These are phyloP conservation scores for Ustilago esculenta DNA, from an alignment of 1,284 basidiomycete species.

Conservation along the genomic window DNA sequence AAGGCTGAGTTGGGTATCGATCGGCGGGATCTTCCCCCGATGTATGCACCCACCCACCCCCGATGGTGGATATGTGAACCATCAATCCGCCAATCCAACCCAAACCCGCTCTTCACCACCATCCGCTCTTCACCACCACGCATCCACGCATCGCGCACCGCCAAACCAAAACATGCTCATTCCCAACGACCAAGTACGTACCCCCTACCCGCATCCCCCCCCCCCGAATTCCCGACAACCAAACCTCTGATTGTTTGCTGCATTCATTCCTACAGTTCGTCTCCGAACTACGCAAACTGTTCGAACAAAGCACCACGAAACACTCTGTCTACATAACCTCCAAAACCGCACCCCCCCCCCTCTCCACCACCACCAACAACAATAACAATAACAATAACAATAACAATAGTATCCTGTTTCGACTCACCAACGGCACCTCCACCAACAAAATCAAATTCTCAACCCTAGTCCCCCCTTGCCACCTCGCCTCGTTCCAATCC, in stretches of 20 bases:
- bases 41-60: no score
- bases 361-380: slow-evolving; percentile 31
- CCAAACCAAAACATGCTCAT: no score
- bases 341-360: no score
- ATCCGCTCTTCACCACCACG: no score
- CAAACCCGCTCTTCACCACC: no score
- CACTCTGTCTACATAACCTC: slow-evolving; percentile 61
- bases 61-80: background rate
- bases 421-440: slow-evolving; percentile 57
- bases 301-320: slow-evolving; percentile 38
- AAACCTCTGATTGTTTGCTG: background rate
- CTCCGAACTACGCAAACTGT: slow-evolving; percentile 49
- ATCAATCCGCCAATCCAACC: background rate
- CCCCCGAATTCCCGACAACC: slow-evolving; percentile 5
- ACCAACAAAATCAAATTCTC: slow-evolving; percentile 51
- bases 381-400: slow-evolving; percentile 26
- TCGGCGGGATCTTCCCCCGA: background rate
- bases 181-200: no score
- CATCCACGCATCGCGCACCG: no score
- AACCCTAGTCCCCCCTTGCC: slow-evolving; percentile 48
- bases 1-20: background rate
- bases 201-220: no score
- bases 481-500: slow-evolving; percentile 44
- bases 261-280: slow-evolving; percentile 46
- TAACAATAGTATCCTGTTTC: slow-evolving; percentile 52